Evolutionary conservation across 31 red algal species (phyloP), one percentile per base, ranked within the genome.

Genomic region (Porphyra umbilicalis): DNA sequence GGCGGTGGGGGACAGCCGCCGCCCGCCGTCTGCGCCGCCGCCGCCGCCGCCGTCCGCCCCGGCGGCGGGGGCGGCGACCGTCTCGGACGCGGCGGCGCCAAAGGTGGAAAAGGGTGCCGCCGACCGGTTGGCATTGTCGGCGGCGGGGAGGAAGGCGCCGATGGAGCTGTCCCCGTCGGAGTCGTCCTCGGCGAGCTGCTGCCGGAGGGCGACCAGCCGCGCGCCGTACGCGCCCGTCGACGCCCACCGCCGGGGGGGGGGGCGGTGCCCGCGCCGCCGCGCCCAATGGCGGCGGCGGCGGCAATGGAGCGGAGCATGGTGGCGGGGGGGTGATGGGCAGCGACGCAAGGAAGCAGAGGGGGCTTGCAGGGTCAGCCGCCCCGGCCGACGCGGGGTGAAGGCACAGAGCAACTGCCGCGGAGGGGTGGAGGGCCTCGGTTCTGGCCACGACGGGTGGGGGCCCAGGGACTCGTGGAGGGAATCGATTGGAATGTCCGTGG

Each of bases 1-100:
- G 71, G 83, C 71, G 15, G 82, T 36, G 38, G 85, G 81, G 35
- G 89, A 91, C 6, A 78, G 77, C 34, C 34, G 20, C 77, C 35
- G 20, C 34, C 85, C 90, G 31, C 84, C 90, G 75, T 71, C 57
- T n/a, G 57, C 20, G n/a, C n/a, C n/a, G 20, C 30, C 57, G 57
- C 4, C 6, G 38, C 7, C 7, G 38, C 7, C 9, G 38, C 38
- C 38, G 20, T 18, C 0, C 6, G 57, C 10, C 6, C 25, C 4
- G 20, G 20, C 6, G 57, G 57, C 4, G 16, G 57, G 57, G 5
- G 57, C 57, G 2, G 57, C 57, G 13, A 71, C 57, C 25, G 57
- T 71, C 57, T 71, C 57, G n/a, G n/a, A n/a, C n/a, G n/a, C n/a
- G 16, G 30, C 57, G 25, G 57, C 57, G 57, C 57, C 57, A 71